Base-by-base conservation (phyloP, 2,329 filamentous ascomycete genomes). In the Neurospora sp. region DNA sequence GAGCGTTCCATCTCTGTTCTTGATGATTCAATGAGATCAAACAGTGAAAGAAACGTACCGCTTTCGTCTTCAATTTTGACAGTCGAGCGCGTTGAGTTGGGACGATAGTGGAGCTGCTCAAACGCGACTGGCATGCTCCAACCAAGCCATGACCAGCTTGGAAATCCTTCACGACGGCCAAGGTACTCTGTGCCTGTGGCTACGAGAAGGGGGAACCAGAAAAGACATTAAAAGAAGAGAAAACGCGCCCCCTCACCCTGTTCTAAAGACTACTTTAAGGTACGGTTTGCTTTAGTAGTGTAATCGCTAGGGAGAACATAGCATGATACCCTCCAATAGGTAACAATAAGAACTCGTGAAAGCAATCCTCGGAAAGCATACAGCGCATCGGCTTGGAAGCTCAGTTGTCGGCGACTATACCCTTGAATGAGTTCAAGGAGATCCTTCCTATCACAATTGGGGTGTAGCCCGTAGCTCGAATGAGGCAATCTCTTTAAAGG, bases 381-480 rank as follows among this genome's bases (percentile, higher is more conserved):
- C 19, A 57, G 11, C 0, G 46, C 46, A 2, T 57, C 46, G 3
- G 2, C 1, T 17, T 57, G 46, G 3, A 57, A 57, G 23, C 46
- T 28, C 0, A 57, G 5, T 4, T 57, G 46, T 6, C 46, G 46
- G 0, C 0, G 1, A 1, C 1, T 15, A 15, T 23, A 57, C 1
- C 0, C 6, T 12, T 1, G 0, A 1, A 57, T 17, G 1, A 15
- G n/a, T 1, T 0, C 0, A 0, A 46, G 3, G 3, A 46, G n/a
- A n/a, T 11, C n/a, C n/a, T n/a, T n/a, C n/a, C n/a, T n/a, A n/a
- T n/a, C n/a, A n/a, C n/a, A n/a, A n/a, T n/a, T n/a, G n/a, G n/a
- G n/a, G n/a, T n/a, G n/a, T n/a, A n/a, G n/a, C n/a, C n/a, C n/a
- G n/a, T n/a, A n/a, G n/a, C n/a, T n/a, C n/a, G n/a, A n/a, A n/a